Conservation (phyloP, 2,329 filamentous ascomycete genomes). For the Phoma sp. region DNA sequence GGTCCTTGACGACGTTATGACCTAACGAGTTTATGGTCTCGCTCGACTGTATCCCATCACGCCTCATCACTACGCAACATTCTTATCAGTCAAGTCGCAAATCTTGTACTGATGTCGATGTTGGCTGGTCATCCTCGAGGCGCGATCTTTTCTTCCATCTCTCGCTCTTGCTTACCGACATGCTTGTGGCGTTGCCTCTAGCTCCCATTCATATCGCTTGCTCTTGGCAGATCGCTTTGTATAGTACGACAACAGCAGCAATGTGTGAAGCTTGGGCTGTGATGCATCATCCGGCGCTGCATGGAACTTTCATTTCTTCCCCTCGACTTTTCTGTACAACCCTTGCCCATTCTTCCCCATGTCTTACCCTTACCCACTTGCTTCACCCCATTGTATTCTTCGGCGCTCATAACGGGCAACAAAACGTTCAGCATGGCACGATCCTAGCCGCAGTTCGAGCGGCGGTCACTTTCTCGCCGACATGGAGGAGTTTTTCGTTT, state of each 20-base stretch:
- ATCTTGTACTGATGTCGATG: slow-evolving; percentile 33
- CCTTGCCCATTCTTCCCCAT: slow-evolving; percentile 15
- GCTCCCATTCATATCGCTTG: slow-evolving; percentile 21
- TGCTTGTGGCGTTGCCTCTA: slow-evolving; percentile 20
- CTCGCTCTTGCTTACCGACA: slow-evolving; percentile 32
- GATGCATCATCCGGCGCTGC: slow-evolving; percentile 42
- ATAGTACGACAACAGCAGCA: slow-evolving; percentile 46
- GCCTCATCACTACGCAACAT: slow-evolving; percentile 31
- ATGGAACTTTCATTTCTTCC: slow-evolving; percentile 11
- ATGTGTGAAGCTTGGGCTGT: slow-evolving; percentile 40
- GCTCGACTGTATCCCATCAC: slow-evolving; percentile 24
- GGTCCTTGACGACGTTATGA: slow-evolving; percentile 54
- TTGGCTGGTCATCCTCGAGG: slow-evolving; percentile 29
- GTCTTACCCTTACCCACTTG: slow-evolving; percentile 22
- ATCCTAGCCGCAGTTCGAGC: slow-evolving; percentile 9
- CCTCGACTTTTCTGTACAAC: slow-evolving; percentile 14
- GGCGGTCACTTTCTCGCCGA: slow-evolving; percentile 1
- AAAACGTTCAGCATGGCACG: slow-evolving; percentile 24
- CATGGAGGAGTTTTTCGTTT: background rate
- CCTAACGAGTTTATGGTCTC: slow-evolving; percentile 58
- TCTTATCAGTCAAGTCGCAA: slow-evolving; percentile 24
- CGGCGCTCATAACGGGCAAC: slow-evolving; percentile 21
- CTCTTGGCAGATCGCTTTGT: slow-evolving; percentile 39
- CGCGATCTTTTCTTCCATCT: slow-evolving; percentile 35
- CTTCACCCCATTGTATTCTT: slow-evolving; percentile 26